phyloP scores from a whole-genome alignment of 1,284 basidiomycete species.

The Ganoderma lingzhi region DNA sequence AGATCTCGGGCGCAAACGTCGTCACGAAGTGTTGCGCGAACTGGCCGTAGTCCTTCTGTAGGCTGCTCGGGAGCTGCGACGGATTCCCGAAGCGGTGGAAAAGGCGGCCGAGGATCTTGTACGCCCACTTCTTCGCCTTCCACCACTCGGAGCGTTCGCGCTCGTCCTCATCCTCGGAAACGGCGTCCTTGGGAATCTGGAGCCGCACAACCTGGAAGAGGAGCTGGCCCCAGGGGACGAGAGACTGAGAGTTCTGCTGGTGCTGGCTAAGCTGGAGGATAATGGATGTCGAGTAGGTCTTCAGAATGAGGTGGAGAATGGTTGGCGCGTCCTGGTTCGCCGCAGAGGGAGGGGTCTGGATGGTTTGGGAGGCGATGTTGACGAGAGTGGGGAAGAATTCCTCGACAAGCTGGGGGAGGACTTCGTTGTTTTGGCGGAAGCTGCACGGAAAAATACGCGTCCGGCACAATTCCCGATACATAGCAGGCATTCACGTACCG shows the following conservation, averaged over 20 bases:
- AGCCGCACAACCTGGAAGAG: slow-evolving; percentile 81
- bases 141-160: slow-evolving; percentile 85
- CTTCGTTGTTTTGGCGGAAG: slow-evolving; percentile 69
- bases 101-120: slow-evolving; percentile 73
- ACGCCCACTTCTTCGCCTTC: slow-evolving; percentile 92
- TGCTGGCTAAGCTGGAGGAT: slow-evolving; percentile 74
- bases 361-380: slow-evolving; percentile 69
- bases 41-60: slow-evolving; percentile 71
- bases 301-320: slow-evolving; percentile 84
- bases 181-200: slow-evolving; percentile 66
- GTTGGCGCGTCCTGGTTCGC: slow-evolving; percentile 74
- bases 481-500: slow-evolving; percentile 45
- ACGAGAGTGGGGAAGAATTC: slow-evolving; percentile 79
- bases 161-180: slow-evolving; percentile 78
- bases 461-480: neutral
- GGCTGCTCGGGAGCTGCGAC: slow-evolving; percentile 77
- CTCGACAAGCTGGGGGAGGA: slow-evolving; percentile 65
- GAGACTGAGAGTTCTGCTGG: slow-evolving; percentile 76
- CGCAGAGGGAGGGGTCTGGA: slow-evolving; percentile 63
- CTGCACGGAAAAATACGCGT: slow-evolving; percentile 47
- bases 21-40: slow-evolving; percentile 84
- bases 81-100: slow-evolving; percentile 88
- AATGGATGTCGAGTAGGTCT: slow-evolving; percentile 84
- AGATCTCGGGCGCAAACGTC: slow-evolving; percentile 84
- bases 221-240: slow-evolving; percentile 88